These are phyloP conservation scores for Cladosporium velox DNA, from an alignment of 2,329 filamentous ascomycete species.

Conservation along the genomic window DNA sequence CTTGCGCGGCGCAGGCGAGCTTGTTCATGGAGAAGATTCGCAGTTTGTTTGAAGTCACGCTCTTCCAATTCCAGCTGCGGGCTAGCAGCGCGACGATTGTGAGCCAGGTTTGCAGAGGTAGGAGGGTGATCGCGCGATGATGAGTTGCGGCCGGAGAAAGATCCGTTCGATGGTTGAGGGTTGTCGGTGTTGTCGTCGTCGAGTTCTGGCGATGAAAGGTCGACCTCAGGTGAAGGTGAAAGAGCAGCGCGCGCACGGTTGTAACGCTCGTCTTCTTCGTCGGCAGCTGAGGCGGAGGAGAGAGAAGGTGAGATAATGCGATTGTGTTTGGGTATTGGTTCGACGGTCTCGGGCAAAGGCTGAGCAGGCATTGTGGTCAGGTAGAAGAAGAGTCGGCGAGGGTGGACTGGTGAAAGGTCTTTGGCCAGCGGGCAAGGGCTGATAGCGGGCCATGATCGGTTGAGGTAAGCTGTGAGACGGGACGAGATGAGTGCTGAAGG, in stretches of 20 bases:
- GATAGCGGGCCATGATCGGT: slow-evolving; percentile 75
- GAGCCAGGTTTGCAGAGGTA: slow-evolving; percentile 48
- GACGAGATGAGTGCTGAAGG: slow-evolving; percentile 94
- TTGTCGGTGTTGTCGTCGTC: slow-evolving; percentile 64
- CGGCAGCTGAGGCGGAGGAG: slow-evolving; percentile 71
- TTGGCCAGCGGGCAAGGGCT: slow-evolving; percentile 87
- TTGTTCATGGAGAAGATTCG: slow-evolving; percentile 73
- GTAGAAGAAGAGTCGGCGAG: slow-evolving; percentile 94
- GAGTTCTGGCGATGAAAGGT: slow-evolving; percentile 83
- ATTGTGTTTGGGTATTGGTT: slow-evolving; percentile 41
- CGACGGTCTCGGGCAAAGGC: slow-evolving; percentile 67
- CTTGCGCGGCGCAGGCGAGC: slow-evolving; percentile 45
- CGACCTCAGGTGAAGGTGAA: slow-evolving; percentile 90
- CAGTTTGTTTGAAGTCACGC: slow-evolving; percentile 94
- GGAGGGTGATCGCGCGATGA: slow-evolving; percentile 42
- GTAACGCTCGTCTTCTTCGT: slow-evolving; percentile 67
- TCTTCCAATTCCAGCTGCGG: slow-evolving; percentile 92
- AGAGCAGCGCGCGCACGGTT: slow-evolving; percentile 63
- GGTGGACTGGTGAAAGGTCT: slow-evolving; percentile 88
- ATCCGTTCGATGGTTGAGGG: slow-evolving; percentile 61
- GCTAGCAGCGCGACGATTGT: slow-evolving; percentile 73
- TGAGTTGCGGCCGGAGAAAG: slow-evolving; percentile 56
- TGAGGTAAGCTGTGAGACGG: slow-evolving; percentile 83
- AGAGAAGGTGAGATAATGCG: slow-evolving; percentile 81
- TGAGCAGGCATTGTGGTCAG: slow-evolving; percentile 85